A percentile compares a stretch with the other conserved stretches of the same genome.
Evolutionary conservation across 148 eudicot genomes (phyloP).

Genomic region (Spergularia bocconei): DNA sequence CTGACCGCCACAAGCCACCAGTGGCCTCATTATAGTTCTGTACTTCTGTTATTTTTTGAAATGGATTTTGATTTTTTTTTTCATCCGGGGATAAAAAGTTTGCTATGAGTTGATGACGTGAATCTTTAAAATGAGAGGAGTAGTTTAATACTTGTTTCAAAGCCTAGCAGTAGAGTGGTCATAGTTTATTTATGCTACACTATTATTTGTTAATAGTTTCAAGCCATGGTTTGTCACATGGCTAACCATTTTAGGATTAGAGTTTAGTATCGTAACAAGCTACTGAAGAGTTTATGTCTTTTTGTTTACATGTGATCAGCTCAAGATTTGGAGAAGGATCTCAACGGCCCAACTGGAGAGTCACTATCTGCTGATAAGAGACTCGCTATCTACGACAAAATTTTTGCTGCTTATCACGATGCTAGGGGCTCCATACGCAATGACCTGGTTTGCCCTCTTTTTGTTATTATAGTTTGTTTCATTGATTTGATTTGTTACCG

Average conservation of each 20-base stretch:
- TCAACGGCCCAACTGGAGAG: conserved; percentile 61
- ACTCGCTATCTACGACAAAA: conserved; percentile 74
- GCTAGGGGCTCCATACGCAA: conserved; percentile 83
- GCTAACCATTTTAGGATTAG: neutral
- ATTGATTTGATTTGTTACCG: no score
- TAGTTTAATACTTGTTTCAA: no score
- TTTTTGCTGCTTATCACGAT: conserved; percentile 77
- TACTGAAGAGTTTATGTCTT: neutral
- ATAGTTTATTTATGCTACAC: no score
- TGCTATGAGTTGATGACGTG: no score
- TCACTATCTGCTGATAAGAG: conserved; percentile 75
- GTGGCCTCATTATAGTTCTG: no score
- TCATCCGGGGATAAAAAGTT: no score
- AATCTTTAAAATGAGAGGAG: no score
- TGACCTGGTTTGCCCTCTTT: conserved; percentile 63
- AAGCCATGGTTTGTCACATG: neutral
- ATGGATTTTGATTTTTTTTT: no score
- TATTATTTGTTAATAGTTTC: neutral
- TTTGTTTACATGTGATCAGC: conserved; percentile 49
- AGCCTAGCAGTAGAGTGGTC: no score
- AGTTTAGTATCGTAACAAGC: neutral
- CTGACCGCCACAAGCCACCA: no score
- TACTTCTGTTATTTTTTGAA: no score
- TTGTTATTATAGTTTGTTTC: no score
- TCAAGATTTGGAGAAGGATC: conserved; percentile 92